Evolutionary conservation across 2,329 filamentous ascomycete species (phyloP), one percentile per base, ranked within the genome.

Genomic region (Hortaea sp.): DNA sequence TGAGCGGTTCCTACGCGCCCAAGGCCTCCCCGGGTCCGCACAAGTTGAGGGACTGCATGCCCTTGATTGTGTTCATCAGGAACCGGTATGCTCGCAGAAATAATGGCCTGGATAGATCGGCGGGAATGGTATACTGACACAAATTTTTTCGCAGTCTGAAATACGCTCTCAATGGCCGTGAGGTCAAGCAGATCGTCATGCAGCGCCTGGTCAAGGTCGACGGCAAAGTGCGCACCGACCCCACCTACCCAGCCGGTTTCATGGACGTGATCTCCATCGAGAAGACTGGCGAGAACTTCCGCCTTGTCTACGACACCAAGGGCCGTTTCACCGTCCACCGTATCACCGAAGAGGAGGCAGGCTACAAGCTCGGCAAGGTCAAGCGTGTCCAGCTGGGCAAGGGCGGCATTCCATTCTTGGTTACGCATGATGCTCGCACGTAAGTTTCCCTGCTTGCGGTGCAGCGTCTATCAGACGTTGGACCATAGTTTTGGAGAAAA

Each of bases 361-460:
- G 92, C 79, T 98, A 95, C 87, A 98, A 98, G 85, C 81, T 98
- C 66, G 89, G 89, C 81, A 98, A 97, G 82, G 92, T 98, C 79
- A 95, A 95, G 87, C 85, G 90, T 68, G 92, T 98, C 56, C 92
- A 98, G 81, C 82, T 98, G 66, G 92, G 92, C 80, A 90, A 88
- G 76, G 94, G 92, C 77, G 92, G 89, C 79, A 94, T 98, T 84
- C 92, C 92, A 94, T 98, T 95, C 89, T 95, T 97, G 88, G 92
- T 98, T 87, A 98, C 92, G 89, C 92, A 98, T 87, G 92, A 98
- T 92, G 92, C 92, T 78, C 85, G 92, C 88, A 98, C 92, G 90
- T 98, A 80, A 95, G 90, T 97, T 85, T 29, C 39, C 12, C 20
- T 20, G 13, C 43, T 45, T 39, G 35, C 43, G 43, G 35, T 45